Evolutionary conservation across 176 grass and related monocot species (phyloP).

Genomic region (Aegilops longissima): DNA sequence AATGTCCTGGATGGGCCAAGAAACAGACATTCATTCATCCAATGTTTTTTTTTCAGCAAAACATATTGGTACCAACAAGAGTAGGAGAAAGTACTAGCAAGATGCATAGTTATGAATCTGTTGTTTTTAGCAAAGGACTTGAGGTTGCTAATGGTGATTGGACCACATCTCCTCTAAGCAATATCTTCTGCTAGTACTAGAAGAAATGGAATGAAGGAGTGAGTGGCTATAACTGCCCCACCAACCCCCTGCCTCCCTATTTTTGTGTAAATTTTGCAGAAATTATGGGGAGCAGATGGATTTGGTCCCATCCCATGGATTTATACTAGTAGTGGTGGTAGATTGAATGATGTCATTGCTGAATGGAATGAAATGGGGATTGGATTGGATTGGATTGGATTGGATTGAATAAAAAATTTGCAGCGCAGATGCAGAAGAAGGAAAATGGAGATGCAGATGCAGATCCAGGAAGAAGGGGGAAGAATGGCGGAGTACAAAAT

Average conservation of each 20-base stretch:
- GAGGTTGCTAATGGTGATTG: too few species aligned
- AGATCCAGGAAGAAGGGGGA: background rate
- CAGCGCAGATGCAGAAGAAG: background rate
- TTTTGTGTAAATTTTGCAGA: background rate
- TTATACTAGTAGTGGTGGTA: too few species aligned
- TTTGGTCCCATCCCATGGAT: background rate
- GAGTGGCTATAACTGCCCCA: background rate
- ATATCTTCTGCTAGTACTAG: too few species aligned
- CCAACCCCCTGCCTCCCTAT: background rate
- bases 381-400: background rate
- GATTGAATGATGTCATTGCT: background rate
- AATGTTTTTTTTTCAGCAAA: background rate
- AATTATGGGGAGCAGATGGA: background rate
- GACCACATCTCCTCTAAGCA: too few species aligned
- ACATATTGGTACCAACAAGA: too few species aligned
- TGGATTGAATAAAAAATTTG: background rate
- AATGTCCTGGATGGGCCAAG: constrained; percentile 43
- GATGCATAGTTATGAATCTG: background rate
- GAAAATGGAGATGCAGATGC: background rate
- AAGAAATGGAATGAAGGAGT: background rate
- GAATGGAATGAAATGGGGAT: background rate
- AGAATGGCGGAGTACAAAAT: background rate
- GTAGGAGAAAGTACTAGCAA: background rate
- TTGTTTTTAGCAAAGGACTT: background rate
- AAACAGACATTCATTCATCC: background rate